Percentiles rank a stretch among this genome's conserved stretches.
Conservation (phyloP, 2,329 filamentous ascomycete genomes). For the Monosporascus sp. region DNA sequence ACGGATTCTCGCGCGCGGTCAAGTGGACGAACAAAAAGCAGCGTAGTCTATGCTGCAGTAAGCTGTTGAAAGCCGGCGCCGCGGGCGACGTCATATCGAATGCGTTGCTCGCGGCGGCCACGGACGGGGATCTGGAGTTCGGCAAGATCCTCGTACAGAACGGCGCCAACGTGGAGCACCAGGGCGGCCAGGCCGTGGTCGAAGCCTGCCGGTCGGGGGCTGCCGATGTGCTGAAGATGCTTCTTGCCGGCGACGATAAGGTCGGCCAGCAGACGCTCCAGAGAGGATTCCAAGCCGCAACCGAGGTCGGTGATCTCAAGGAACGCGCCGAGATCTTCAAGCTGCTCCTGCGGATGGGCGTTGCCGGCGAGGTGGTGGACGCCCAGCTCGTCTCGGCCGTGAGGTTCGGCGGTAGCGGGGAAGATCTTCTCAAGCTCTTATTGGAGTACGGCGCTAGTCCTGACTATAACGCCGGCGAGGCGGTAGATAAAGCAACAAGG, state of each 20-base stretch:
- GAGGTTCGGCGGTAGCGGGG: constrained; percentile 43
- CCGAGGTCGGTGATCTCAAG: constrained; percentile 44
- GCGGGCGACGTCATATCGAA: constrained; percentile 40
- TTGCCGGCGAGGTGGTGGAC: constrained; percentile 45
- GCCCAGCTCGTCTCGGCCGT: constrained; percentile 48
- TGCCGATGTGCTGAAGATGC: constrained; percentile 42
- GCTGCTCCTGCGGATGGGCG: constrained; percentile 43
- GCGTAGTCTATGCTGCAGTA: constrained; percentile 38
- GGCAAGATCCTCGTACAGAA: constrained; percentile 45
- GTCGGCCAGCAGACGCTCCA: constrained; percentile 38
- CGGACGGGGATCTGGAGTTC: constrained; percentile 47
- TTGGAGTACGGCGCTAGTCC: constrained; percentile 48
- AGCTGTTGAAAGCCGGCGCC: constrained; percentile 41
- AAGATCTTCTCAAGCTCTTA: constrained; percentile 44
- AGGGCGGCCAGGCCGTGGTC: constrained; percentile 47
- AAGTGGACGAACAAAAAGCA: constrained; percentile 32
- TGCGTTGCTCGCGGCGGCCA: constrained; percentile 44
- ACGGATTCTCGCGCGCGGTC: constrained; percentile 38
- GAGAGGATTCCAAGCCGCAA: constrained; percentile 50
- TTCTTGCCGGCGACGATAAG: constrained; percentile 37
- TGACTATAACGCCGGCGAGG: constrained; percentile 49
- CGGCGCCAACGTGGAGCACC: constrained; percentile 45
- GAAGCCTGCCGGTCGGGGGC: constrained; percentile 49
- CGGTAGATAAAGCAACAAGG: constrained; percentile 48
- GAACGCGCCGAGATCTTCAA: constrained; percentile 45